Evolutionary conservation across 1,284 basidiomycete species (phyloP).

Genomic region (Trichosporon faecale): DNA sequence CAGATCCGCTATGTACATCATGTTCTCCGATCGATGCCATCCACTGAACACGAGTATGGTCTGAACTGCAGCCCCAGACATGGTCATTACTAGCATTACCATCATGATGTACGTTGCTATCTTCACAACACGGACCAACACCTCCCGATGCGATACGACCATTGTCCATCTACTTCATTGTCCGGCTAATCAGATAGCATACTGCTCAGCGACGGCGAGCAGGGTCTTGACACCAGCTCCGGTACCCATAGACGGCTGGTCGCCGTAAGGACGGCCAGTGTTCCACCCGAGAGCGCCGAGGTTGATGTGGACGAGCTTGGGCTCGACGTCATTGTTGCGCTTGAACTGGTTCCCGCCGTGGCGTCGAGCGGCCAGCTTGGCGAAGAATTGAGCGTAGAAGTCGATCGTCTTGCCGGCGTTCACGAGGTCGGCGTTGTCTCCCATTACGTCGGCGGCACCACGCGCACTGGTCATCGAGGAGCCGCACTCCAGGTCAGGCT

Average conservation of each 20-base stretch:
- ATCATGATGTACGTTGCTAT: neutral
- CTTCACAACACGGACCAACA: neutral
- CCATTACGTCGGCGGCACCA: neutral
- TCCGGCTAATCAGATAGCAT: neutral
- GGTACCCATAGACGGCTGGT: constrained; percentile 10
- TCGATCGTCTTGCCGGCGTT: neutral
- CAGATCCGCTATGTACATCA: too few relatives aligned
- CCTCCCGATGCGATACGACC: too few relatives aligned
- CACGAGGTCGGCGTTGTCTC: neutral
- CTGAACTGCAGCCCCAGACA: too few relatives aligned
- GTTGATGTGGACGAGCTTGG: neutral
- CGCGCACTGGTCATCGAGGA: neutral
- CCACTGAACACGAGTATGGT: too few relatives aligned
- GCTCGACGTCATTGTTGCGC: too few relatives aligned
- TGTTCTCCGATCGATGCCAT: too few relatives aligned
- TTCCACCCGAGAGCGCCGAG: neutral
- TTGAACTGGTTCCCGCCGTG: too few relatives aligned
- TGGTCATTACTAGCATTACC: neutral
- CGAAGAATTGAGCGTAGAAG: neutral
- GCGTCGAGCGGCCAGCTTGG: too few relatives aligned
- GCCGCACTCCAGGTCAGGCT: neutral
- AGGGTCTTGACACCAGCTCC: constrained; percentile 22
- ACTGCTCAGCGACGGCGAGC: constrained; percentile 21
- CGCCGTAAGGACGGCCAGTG: neutral
- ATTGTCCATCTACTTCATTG: neutral